phyloP scores from a whole-genome alignment of 1,284 basidiomycete genomes.

The Trametes hirsuta region DNA sequence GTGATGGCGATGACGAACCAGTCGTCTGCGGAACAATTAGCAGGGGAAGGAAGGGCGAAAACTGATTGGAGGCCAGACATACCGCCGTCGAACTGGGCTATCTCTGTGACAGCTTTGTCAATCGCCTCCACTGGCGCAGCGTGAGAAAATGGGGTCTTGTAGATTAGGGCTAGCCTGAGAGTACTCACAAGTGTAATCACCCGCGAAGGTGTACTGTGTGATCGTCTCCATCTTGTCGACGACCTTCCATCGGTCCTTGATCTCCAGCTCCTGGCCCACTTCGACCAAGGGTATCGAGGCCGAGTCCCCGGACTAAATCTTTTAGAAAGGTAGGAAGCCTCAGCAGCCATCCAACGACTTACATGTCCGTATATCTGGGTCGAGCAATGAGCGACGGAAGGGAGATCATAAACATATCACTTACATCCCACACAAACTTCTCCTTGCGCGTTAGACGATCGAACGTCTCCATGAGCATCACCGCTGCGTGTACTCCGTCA shows the following conservation, averaged over 20 bases:
- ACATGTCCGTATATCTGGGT: conserved; percentile 67
- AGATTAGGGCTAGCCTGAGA: not conserved
- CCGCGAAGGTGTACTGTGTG: conserved; percentile 68
- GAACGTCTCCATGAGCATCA: conserved; percentile 74
- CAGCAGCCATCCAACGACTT: conserved; percentile 28
- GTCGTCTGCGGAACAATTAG: conserved; percentile 46
- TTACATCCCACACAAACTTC: conserved; percentile 74
- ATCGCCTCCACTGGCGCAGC: conserved; percentile 60
- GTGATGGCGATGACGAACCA: conserved; percentile 73
- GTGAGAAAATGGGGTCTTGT: not conserved
- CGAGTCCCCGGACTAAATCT: conserved; percentile 61
- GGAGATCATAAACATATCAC: conserved; percentile 27
- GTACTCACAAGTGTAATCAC: conserved; percentile 60
- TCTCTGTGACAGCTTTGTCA: conserved; percentile 59
- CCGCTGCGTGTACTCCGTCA: conserved; percentile 42
- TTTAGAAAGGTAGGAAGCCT: not conserved
- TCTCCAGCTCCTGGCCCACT: conserved; percentile 48
- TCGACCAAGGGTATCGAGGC: conserved; percentile 57
- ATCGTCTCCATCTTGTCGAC: conserved; percentile 70
- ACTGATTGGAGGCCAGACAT: conserved; percentile 13
- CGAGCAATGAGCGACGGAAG: not conserved
- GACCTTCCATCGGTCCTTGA: conserved; percentile 64
- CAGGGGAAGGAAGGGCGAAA: not conserved
- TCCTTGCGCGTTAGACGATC: conserved; percentile 62
- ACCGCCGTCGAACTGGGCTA: conserved; percentile 66